A percentile compares a stretch with the other conserved stretches of the same genome.
phyloP scores from a whole-genome alignment of 2,329 filamentous ascomycete genomes.

The Tolypocladium ovalisporum region DNA sequence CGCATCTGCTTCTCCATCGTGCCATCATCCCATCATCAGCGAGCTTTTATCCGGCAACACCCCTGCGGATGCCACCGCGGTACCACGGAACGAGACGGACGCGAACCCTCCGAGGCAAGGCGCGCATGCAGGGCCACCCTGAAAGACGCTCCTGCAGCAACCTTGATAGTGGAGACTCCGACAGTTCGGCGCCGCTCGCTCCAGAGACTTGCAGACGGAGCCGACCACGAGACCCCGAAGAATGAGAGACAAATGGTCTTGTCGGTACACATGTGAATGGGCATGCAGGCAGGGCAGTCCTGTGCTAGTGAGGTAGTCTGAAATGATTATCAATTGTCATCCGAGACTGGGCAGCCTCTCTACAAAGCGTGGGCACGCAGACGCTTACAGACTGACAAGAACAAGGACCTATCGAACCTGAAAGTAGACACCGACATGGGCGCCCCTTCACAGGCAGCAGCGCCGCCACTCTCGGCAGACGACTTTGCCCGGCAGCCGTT shows the following conservation, averaged over 20 bases:
- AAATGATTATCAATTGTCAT: neutral
- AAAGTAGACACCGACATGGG: neutral
- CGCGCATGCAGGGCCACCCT: neutral
- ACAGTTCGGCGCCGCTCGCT: neutral
- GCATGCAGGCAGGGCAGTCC: neutral
- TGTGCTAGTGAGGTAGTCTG: neutral
- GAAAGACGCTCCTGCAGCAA: neutral
- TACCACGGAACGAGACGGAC: neutral
- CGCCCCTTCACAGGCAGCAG: neutral
- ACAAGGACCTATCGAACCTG: too few relatives aligned
- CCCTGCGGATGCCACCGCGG: neutral
- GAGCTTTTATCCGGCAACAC: too few relatives aligned
- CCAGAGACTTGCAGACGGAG: neutral
- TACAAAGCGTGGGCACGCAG: neutral
- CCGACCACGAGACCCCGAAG: neutral
- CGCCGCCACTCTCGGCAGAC: constrained; percentile 3
- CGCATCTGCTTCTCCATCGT: neutral
- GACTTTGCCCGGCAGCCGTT: constrained; percentile 14
- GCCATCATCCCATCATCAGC: neutral
- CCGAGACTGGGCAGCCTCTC: neutral
- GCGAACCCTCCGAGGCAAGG: neutral
- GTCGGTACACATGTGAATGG: neutral
- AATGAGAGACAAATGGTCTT: neutral
- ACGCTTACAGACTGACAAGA: neutral
- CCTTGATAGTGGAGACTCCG: neutral